Percentiles rank a stretch among this genome's conserved stretches.
Evolutionary conservation across 177 flowering plant species (phyloP).

Genomic region (Tripterygium wilfordii): DNA sequence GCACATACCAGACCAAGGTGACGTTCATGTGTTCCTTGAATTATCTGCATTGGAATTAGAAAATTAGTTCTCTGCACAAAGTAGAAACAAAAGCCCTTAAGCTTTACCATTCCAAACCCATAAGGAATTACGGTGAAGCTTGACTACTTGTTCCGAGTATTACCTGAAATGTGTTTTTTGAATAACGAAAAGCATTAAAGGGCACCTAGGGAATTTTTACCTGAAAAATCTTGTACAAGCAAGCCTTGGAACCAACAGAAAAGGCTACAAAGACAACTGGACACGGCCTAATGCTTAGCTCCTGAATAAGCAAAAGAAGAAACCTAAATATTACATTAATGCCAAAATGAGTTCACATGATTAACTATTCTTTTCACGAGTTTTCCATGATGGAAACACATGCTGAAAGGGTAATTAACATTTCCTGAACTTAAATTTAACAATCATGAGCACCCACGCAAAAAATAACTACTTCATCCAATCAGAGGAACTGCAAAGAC

Average conservation of each 20-base stretch:
- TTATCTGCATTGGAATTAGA: constrained; percentile 46
- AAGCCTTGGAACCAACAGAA: constrained; percentile 89
- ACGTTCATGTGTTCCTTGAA: constrained; percentile 56
- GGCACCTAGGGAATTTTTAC: constrained; percentile 25
- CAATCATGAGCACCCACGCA: too few species aligned
- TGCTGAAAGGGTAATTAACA: too few species aligned
- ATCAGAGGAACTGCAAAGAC: too few species aligned
- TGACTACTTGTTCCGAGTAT: too few species aligned
- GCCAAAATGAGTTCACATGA: too few species aligned
- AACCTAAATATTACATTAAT: too few species aligned
- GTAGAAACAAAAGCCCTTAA: constrained; percentile 1
- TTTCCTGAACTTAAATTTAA: too few species aligned
- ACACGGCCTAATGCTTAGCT: constrained; percentile 58
- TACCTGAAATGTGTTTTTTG: too few species aligned
- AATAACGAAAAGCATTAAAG: background rate
- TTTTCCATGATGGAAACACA: too few species aligned
- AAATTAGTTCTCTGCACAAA: background rate
- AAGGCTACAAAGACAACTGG: constrained; percentile 82
- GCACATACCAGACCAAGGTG: constrained; percentile 48
- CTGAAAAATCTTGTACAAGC: constrained; percentile 93
- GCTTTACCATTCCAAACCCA: background rate
- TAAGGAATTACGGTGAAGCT: background rate
- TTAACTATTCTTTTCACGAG: too few species aligned
- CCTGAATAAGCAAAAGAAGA: constrained; percentile 38
- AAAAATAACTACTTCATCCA: too few species aligned